Conservation (phyloP, 192 early-diverging fungal genomes). For the Cetraspora pellucida region DNA sequence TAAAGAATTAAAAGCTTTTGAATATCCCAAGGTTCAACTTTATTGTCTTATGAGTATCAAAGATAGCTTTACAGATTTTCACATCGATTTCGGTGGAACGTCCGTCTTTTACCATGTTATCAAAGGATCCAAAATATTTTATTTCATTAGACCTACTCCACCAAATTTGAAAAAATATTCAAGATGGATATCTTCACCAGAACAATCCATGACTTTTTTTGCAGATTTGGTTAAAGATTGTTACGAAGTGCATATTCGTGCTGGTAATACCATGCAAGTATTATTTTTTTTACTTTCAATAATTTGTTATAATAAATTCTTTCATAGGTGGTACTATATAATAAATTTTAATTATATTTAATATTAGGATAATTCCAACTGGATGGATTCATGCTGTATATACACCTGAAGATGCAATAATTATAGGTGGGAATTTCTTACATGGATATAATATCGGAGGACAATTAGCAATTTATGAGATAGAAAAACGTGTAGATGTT, state of each 20-base stretch:
- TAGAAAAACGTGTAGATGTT: slow-evolving; percentile 80
- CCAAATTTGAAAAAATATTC: slow-evolving; percentile 88
- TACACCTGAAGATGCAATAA: slow-evolving; percentile 82
- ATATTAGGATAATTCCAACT: slow-evolving; percentile 81
- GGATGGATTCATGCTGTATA: slow-evolving; percentile 97
- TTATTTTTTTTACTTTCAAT: not conserved
- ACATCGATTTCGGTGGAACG: slow-evolving; percentile 73
- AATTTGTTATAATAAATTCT: not conserved
- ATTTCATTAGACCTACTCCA: slow-evolving; percentile 82
- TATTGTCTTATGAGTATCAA: slow-evolving; percentile 95
- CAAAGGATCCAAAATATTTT: slow-evolving; percentile 85
- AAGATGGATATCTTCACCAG: slow-evolving; percentile 86
- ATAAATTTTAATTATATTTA: not conserved
- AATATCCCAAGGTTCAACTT: slow-evolving; percentile 85
- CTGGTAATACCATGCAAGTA: slow-evolving; percentile 83
- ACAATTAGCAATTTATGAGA: slow-evolving; percentile 73
- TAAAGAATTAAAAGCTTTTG: slow-evolving; percentile 53
- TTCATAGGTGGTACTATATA: not conserved
- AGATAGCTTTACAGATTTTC: slow-evolving; percentile 72
- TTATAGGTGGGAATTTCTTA: slow-evolving; percentile 95
- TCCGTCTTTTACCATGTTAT: slow-evolving; percentile 93
- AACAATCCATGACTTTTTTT: slow-evolving; percentile 78
- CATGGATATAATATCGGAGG: slow-evolving; percentile 73
- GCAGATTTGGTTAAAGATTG: slow-evolving; percentile 83
- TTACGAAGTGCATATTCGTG: slow-evolving; percentile 69